Evolutionary conservation across 2,329 filamentous ascomycete species (phyloP), one percentile per base, ranked within the genome.

Genomic region (Drechslera avenae): DNA sequence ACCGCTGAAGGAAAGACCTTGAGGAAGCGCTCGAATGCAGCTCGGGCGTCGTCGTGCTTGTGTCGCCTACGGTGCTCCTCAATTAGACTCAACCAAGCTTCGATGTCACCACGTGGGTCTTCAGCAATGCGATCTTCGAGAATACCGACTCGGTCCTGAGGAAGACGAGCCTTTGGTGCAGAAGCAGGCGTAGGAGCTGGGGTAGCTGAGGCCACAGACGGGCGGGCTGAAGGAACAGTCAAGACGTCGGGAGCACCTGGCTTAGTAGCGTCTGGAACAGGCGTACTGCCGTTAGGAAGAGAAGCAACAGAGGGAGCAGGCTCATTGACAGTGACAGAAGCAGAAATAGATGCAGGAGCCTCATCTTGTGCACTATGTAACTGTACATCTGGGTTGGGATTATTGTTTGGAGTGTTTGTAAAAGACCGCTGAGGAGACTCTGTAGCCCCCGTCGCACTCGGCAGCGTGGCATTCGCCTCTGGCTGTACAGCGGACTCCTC

Each of bases 61-160:
- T 89, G 89, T 65, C 88, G 89, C 66, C 84, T 86, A 63, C 88
- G 88, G 73, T 96, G 85, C 71, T 97, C 91, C 60, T 84, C 83
- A 70, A 99, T 93, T 69, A 99, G 81, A 59, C 84, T 83, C 65
- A 95, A 78, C 94, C 94, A 99, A 26, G 93, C 91, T 71, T 94
- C 89, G 74, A 94, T 85, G 64, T 97, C 92, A 67, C 93, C 94
- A 65, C 91, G 89, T 13, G 93, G 90, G 69, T 99, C 94, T 68
- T 97, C 90, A 71, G 88, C 87, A 72, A 97, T 88, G 68, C 93
- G 87, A 72, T 94, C 90, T 78, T 99, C 93, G 67, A 97, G 81
- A 52, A 92, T 84, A 50, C 88, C 86, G 63, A 93, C 81, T 59
- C 83, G 84, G 75, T 96, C 89, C 75, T 87, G 83, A 48, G 88